Evolutionary conservation across 805 yeast species (phyloP).

Genomic region (Hanseniaspora lachancei): DNA sequence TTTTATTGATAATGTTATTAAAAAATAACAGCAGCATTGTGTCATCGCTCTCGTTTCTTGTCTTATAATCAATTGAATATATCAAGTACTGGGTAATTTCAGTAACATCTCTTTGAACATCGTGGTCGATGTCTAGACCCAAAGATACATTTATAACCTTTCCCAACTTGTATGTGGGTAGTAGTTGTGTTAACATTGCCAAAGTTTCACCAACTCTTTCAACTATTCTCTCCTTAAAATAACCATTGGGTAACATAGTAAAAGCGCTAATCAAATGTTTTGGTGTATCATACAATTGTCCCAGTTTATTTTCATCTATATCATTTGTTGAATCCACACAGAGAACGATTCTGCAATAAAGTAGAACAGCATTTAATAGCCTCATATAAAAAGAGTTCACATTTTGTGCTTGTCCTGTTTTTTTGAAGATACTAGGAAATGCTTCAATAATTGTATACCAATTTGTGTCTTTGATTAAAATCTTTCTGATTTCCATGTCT

Average conservation of each 20-base stretch:
- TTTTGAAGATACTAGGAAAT: not conserved
- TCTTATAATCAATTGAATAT: not conserved
- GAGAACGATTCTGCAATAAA: constrained; percentile 2
- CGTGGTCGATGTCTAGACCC: not conserved
- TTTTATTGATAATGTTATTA: constrained; percentile 4
- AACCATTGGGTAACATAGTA: not conserved
- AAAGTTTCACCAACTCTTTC: not conserved
- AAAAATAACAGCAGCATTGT: constrained; percentile 1
- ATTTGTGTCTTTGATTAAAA: not conserved
- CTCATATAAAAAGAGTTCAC: not conserved
- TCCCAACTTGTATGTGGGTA: constrained; percentile 1
- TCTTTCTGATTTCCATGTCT: not conserved
- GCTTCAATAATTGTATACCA: not conserved
- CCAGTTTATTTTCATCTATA: not conserved
- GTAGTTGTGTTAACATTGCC: not conserved
- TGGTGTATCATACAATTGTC: not conserved
- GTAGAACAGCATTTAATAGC: constrained; percentile 1
- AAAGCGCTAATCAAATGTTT: not conserved
- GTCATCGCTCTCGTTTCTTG: not conserved
- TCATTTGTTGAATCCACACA: not conserved
- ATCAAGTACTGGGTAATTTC: not conserved
- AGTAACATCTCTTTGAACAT: not conserved
- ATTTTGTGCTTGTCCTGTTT: not conserved
- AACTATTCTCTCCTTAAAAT: not conserved
- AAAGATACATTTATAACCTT: not conserved